These are phyloP conservation scores for Carex cristatella DNA, from an alignment of 176 grass and related monocot species.

Conservation along the genomic window DNA sequence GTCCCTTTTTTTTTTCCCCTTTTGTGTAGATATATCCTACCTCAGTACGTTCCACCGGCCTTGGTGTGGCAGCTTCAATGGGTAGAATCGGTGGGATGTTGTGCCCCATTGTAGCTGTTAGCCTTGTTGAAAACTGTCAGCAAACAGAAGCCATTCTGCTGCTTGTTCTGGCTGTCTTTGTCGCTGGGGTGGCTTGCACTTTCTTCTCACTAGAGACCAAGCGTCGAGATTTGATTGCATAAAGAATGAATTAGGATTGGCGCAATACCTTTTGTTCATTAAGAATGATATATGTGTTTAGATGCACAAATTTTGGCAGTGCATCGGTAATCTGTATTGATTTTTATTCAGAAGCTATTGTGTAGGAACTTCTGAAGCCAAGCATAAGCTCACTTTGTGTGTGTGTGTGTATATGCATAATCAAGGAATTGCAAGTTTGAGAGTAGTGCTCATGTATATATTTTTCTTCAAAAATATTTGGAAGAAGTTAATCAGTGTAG, in stretches of 20 bases:
- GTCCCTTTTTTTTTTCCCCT: neutral
- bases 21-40: constrained; percentile 59
- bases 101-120: constrained; percentile 56
- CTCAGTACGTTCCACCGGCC: constrained; percentile 49
- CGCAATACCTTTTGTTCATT: neutral
- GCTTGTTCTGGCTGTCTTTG: constrained; percentile 49
- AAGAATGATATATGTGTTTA: neutral
- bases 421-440: neutral
- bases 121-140: constrained; percentile 51
- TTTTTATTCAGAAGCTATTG: neutral
- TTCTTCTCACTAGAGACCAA: constrained; percentile 73
- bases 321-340: neutral
- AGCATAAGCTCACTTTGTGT: neutral
- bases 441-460: neutral
- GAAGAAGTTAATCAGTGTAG: neutral
- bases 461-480: neutral
- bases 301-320: neutral
- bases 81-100: constrained; percentile 65
- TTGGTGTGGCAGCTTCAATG: constrained; percentile 47
- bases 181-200: constrained; percentile 42
- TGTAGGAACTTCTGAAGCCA: neutral
- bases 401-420: neutral
- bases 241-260: neutral
- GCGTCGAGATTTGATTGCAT: constrained; percentile 29
- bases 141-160: constrained; percentile 56